Evolutionary conservation across 495 filamentous ascomycete species (phyloP).

Genomic region (Talaromyces trachyspermus): DNA sequence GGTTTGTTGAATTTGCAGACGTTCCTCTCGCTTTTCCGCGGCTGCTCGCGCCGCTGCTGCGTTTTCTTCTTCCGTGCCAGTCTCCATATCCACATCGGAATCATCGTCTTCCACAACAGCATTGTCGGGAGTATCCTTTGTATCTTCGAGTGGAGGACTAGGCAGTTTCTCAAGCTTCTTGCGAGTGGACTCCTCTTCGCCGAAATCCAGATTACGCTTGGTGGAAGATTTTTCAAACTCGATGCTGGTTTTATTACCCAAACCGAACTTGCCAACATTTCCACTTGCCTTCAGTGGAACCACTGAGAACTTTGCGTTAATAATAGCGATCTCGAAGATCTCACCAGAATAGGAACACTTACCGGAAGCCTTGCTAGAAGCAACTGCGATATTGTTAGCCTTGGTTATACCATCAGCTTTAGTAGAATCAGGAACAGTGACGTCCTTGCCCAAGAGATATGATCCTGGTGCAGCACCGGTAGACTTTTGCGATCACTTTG

Average conservation of each 20-base stretch:
- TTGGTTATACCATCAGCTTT: constrained; percentile 44
- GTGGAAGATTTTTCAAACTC: constrained; percentile 60
- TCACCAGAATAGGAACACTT: constrained; percentile 9
- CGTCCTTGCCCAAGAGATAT: constrained; percentile 52
- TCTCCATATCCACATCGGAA: constrained; percentile 59
- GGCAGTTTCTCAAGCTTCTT: constrained; percentile 86
- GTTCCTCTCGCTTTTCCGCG: constrained; percentile 66
- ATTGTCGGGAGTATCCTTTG: constrained; percentile 51
- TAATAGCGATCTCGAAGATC: not conserved
- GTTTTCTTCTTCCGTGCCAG: constrained; percentile 76
- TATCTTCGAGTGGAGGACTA: constrained; percentile 57
- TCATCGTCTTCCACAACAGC: constrained; percentile 51
- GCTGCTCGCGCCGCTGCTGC: constrained; percentile 77
- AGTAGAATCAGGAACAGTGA: constrained; percentile 50
- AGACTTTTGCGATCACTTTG: constrained; percentile 72
- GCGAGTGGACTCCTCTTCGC: constrained; percentile 76
- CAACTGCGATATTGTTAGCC: constrained; percentile 45
- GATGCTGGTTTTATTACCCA: constrained; percentile 54
- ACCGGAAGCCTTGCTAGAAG: constrained; percentile 37
- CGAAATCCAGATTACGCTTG: constrained; percentile 73
- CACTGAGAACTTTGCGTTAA: constrained; percentile 18
- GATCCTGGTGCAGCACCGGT: constrained; percentile 32
- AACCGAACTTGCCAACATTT: constrained; percentile 78
- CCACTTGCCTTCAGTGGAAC: constrained; percentile 49
- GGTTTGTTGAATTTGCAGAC: constrained; percentile 48